Evolutionary conservation across 768 basidiomycete genomes (phyloP).

Genomic region (Naematelia aurantialba): DNA sequence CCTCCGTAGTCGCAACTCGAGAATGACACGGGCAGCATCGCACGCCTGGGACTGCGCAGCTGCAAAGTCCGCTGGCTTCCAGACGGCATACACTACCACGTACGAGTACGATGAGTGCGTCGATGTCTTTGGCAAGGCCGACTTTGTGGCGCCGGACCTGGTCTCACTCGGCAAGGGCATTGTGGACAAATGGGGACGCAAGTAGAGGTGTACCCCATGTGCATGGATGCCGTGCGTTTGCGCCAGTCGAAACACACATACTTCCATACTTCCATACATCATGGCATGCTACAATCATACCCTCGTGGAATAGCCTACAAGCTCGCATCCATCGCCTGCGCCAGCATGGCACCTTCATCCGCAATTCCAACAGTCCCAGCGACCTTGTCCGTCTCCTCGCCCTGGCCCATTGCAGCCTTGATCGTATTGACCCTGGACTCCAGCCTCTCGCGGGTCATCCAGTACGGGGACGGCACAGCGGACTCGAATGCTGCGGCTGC

Average conservation of each 20-base stretch:
- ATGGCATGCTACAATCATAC: too few species aligned
- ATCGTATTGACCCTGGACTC: slow-evolving; percentile 24
- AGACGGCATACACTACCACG: slow-evolving; percentile 33
- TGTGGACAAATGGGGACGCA: slow-evolving; percentile 35
- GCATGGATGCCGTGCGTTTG: too few species aligned
- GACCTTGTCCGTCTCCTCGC: slow-evolving; percentile 7
- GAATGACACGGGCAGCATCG: slow-evolving; percentile 18
- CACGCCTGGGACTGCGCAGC: slow-evolving; percentile 37
- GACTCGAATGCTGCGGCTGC: slow-evolving; percentile 10
- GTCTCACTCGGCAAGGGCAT: slow-evolving; percentile 25
- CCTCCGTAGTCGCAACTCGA: background rate
- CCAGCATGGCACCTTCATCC: slow-evolving; percentile 19
- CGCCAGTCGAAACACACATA: too few species aligned
- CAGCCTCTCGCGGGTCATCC: slow-evolving; percentile 22
- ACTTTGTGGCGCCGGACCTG: slow-evolving; percentile 29
- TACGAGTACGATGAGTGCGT: slow-evolving; percentile 38
- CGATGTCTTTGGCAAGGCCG: slow-evolving; percentile 28
- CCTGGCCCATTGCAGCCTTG: slow-evolving; percentile 25
- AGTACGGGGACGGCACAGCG: slow-evolving; percentile 25
- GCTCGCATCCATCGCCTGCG: slow-evolving; percentile 12
- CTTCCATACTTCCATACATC: too few species aligned
- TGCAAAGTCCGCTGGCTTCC: slow-evolving; percentile 32
- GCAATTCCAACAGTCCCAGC: too few species aligned
- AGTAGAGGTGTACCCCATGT: slow-evolving; percentile 14
- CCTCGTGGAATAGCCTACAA: too few species aligned